Base-by-base conservation (phyloP, 768 basidiomycete species). In the Tulasnella sp. region DNA sequence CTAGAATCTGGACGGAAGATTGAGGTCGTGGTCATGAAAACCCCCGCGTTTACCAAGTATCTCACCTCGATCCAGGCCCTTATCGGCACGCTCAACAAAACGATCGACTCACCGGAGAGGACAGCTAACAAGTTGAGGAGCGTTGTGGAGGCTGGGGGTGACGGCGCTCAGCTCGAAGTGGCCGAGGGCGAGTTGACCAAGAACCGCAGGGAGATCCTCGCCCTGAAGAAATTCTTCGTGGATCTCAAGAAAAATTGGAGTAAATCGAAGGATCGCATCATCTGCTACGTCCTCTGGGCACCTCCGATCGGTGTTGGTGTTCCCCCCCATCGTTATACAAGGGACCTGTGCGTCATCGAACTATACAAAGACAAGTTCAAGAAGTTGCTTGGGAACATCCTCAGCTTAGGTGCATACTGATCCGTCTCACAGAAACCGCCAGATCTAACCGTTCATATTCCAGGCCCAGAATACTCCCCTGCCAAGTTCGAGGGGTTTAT, bases 261-360 rank as follows among this genome's bases (percentile, higher is more conserved):
- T 52, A 75, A 80, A 44, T 40, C 62, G 19, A 77, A 77, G 59
- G 69, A 81, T 72, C 80, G 81, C 4, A 77, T 82, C 41, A 80
- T 82, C 73, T 82, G 83, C 26, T 74, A 78, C 71, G 79, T 83
- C 71, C 75, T 77, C 72, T 82, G 81, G 81, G 76, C 82, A 12
- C 82, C 82, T 41, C 76, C 79, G 52, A 79, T 83, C 77, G 74
- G 44, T 75, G 77, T 67, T 76, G 44, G 35, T 68, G 77, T 36
- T 42, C 2, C 76, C 69, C 79, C 81, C 73, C 71, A 81, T 74
- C 32, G 74, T 35, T 83, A 81, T 73, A 83, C 80, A 0, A 42
- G 75, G 42, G 67, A 68, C 37, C 19, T 68, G 3, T 68, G 73
- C 34, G 77, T 80, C 16, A 73, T 80, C 70, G 74, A 80, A 72